These are phyloP conservation scores for Leccinum arenicola DNA, from an alignment of 768 basidiomycete genomes.

Conservation along the genomic window DNA sequence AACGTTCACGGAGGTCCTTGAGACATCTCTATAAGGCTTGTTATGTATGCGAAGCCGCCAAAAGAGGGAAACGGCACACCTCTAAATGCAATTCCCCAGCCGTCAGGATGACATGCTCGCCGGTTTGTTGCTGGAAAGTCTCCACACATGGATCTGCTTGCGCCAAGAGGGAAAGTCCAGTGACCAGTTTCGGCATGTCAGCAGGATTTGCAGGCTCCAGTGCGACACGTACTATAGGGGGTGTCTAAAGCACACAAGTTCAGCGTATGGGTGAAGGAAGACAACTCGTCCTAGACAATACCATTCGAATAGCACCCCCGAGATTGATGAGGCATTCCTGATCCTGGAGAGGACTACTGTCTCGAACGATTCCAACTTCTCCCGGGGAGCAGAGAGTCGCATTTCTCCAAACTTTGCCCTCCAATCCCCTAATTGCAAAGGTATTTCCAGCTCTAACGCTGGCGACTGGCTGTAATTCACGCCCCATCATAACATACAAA, in stretches of 20 bases:
- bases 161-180: slow-evolving; percentile 82
- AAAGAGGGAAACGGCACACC: slow-evolving; percentile 42
- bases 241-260: slow-evolving; percentile 43
- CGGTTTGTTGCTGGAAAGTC: slow-evolving; percentile 94
- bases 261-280: background rate
- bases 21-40: slow-evolving; percentile 70
- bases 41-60: background rate
- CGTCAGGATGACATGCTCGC: slow-evolving; percentile 94
- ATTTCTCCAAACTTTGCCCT: slow-evolving; percentile 86
- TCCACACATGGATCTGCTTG: slow-evolving; percentile 98
- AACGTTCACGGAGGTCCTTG: slow-evolving; percentile 93
- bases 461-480: slow-evolving; percentile 83
- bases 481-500: slow-evolving; percentile 97
- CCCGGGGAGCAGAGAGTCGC: slow-evolving; percentile 82
- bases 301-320: slow-evolving; percentile 65
- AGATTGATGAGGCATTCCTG: slow-evolving; percentile 73
- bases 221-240: slow-evolving; percentile 94
- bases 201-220: slow-evolving; percentile 79
- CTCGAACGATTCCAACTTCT: slow-evolving; percentile 39
- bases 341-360: slow-evolving; percentile 31
- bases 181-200: slow-evolving; percentile 87
- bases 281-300: slow-evolving; percentile 28
- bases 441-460: slow-evolving; percentile 89
- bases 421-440: slow-evolving; percentile 88
- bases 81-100: slow-evolving; percentile 96